A percentile compares a stretch with the other conserved stretches of the same genome.
phyloP scores from a whole-genome alignment of 1,284 basidiomycete genomes.

The Xanthoconium separans region DNA sequence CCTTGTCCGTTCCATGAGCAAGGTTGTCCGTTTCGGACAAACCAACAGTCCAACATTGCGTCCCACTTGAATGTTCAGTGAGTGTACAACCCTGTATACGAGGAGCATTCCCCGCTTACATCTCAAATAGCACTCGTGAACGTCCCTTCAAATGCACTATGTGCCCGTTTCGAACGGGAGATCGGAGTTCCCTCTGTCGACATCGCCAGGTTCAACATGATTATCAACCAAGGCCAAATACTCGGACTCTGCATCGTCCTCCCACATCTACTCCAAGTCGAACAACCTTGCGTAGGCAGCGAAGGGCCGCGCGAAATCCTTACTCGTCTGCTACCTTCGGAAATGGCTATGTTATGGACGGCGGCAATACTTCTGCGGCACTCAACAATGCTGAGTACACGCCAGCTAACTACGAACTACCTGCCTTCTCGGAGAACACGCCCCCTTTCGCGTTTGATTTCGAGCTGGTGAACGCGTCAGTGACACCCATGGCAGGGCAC shows the following conservation, averaged over 20 bases:
- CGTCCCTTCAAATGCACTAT: constrained; percentile 20
- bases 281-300: not conserved
- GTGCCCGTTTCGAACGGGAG: constrained; percentile 23
- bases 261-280: not conserved
- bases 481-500: not conserved
- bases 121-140: constrained; percentile 9
- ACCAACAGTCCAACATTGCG: constrained; percentile 31
- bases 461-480: not conserved
- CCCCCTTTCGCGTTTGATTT: not conserved
- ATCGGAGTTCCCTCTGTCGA: constrained; percentile 27
- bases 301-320: not conserved
- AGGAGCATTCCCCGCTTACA: constrained; percentile 1
- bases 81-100: constrained; percentile 1
- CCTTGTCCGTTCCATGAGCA: constrained; percentile 17
- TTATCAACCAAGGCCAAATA: too few species aligned
- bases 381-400: not conserved
- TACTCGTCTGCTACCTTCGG: not conserved
- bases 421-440: not conserved
- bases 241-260: not conserved
- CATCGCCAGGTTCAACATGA: not conserved
- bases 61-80: constrained; percentile 30
- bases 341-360: not conserved
- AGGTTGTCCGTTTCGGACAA: constrained; percentile 23
- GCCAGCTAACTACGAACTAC: too few species aligned
- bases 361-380: not conserved